Percentiles rank a stretch among this genome's conserved stretches.
Evolutionary conservation across 108 stramenopile genomes (phyloP).

Genomic region (Parmales sp.): DNA sequence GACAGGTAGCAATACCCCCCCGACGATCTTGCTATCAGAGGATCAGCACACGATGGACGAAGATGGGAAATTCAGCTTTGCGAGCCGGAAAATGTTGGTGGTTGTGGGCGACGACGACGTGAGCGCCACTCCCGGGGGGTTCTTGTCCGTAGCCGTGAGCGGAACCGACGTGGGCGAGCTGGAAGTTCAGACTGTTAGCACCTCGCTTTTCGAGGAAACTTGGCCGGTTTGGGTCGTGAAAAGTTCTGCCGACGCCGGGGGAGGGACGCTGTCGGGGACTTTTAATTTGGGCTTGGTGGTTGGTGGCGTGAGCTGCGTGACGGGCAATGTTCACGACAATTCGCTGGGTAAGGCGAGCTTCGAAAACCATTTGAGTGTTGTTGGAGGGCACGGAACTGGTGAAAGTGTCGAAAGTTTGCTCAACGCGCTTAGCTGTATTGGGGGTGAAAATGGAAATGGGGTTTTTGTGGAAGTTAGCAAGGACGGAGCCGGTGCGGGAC

Average conservation of each 20-base stretch:
- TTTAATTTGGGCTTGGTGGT: background rate
- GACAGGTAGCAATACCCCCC: too few relatives aligned
- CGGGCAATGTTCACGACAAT: background rate
- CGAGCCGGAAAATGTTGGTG: too few relatives aligned
- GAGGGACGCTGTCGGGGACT: background rate
- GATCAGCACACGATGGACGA: too few relatives aligned
- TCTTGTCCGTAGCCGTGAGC: background rate
- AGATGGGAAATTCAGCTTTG: too few relatives aligned
- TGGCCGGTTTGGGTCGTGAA: background rate
- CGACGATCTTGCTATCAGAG: too few relatives aligned
- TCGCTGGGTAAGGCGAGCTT: background rate
- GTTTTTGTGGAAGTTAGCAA: background rate
- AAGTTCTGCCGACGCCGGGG: background rate
- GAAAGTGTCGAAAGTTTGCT: background rate
- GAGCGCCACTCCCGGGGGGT: background rate
- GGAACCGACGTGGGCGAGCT: background rate
- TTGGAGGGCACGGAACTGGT: background rate
- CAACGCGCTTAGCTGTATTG: background rate
- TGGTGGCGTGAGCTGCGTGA: background rate
- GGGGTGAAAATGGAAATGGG: background rate
- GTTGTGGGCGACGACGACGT: background rate
- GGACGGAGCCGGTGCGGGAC: background rate
- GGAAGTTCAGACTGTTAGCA: background rate
- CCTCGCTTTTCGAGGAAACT: background rate
- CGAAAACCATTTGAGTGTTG: background rate